Conservation (phyloP, 768 basidiomycete genomes). For the Pleurotus eryngii region DNA sequence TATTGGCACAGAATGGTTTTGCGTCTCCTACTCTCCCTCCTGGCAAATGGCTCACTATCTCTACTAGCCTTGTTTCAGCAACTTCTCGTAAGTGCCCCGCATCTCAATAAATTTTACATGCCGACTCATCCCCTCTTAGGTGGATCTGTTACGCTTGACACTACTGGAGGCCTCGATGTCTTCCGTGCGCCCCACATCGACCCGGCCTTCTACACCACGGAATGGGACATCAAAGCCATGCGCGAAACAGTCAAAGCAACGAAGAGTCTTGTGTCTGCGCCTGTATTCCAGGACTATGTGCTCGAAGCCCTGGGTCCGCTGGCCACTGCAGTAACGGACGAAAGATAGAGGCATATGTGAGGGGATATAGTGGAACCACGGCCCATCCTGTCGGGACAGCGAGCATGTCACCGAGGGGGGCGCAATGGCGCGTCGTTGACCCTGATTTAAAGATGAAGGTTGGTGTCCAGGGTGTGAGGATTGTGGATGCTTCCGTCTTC, state of each 20-base stretch:
- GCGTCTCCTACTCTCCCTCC: neutral
- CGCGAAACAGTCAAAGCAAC: conserved; percentile 22
- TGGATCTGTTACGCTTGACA: too few relatives aligned
- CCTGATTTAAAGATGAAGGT: conserved; percentile 30
- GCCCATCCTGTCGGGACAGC: conserved; percentile 27
- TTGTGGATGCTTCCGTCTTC: conserved; percentile 38
- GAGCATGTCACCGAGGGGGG: conserved; percentile 25
- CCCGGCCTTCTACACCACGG: conserved; percentile 15
- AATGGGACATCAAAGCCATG: conserved; percentile 24
- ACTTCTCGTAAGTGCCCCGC: neutral
- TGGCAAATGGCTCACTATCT: neutral
- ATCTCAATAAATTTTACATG: too few relatives aligned
- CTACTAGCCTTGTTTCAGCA: neutral
- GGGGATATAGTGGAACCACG: too few relatives aligned
- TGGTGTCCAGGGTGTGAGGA: conserved; percentile 23
- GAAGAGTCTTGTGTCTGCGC: conserved; percentile 19
- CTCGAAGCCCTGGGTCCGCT: conserved; percentile 10
- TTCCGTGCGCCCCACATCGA: conserved; percentile 14
- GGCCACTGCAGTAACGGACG: too few relatives aligned
- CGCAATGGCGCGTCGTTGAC: conserved; percentile 29
- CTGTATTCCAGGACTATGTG: conserved; percentile 26
- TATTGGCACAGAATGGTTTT: neutral
- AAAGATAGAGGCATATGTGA: too few relatives aligned
- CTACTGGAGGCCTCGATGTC: too few relatives aligned
- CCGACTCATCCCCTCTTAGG: too few relatives aligned